A percentile compares a stretch with the other conserved stretches of the same genome.
Conservation (phyloP, 805 yeast species). For the Torulaspora quercuum region DNA sequence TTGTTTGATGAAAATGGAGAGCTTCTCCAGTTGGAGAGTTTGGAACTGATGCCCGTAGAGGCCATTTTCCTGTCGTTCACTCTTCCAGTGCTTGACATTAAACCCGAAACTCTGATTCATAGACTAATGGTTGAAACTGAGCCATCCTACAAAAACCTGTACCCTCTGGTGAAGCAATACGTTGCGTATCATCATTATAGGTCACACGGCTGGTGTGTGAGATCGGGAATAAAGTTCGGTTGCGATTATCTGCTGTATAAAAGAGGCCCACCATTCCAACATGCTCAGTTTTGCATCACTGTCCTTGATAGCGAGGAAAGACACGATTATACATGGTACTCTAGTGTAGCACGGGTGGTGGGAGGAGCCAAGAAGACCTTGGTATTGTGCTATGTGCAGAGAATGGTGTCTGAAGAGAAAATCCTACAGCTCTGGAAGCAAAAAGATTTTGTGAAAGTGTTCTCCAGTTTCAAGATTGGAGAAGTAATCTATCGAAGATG, state of each 20-base stretch:
- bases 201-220: slow-evolving; percentile 90
- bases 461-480: slow-evolving; percentile 47
- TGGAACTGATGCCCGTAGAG: slow-evolving; percentile 76
- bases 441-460: slow-evolving; percentile 25
- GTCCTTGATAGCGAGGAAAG: slow-evolving; percentile 24
- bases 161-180: slow-evolving; percentile 52
- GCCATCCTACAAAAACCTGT: slow-evolving; percentile 24
- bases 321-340: slow-evolving; percentile 56
- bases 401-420: slow-evolving; percentile 41
- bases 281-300: slow-evolving; percentile 79
- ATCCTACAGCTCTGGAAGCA: slow-evolving; percentile 28
- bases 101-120: slow-evolving; percentile 18
- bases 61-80: slow-evolving; percentile 64
- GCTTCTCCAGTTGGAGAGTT: slow-evolving; percentile 28
- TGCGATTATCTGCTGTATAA: slow-evolving; percentile 78
- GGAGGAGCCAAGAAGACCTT: slow-evolving; percentile 82
- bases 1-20: slow-evolving; percentile 33
- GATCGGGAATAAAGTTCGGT: slow-evolving; percentile 90
- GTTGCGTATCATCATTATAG: slow-evolving; percentile 82
- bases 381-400: slow-evolving; percentile 62
- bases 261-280: slow-evolving; percentile 93
- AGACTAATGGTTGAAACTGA: slow-evolving; percentile 17
- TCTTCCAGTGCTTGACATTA: slow-evolving; percentile 46
- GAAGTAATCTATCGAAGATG: slow-evolving; percentile 76
- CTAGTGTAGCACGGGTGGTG: slow-evolving; percentile 72